Evolutionary conservation across 1,284 basidiomycete species (phyloP).

Genomic region (Microbotryum violaceum): DNA sequence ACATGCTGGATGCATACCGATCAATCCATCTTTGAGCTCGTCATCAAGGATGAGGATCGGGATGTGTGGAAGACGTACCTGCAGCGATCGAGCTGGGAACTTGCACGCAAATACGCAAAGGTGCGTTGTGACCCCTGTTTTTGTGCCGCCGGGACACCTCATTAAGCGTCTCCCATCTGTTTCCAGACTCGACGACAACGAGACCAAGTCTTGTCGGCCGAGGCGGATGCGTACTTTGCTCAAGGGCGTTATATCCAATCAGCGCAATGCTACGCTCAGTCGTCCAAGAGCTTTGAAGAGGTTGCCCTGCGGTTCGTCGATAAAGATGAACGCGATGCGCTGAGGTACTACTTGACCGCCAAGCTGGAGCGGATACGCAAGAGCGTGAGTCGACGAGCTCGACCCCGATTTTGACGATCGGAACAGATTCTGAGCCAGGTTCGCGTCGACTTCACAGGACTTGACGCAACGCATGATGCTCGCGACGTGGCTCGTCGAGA

Average conservation of each 20-base stretch:
- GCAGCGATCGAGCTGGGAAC: constrained; percentile 64
- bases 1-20: constrained; percentile 96
- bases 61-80: constrained; percentile 93
- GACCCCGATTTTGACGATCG: neutral
- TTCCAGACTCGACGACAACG: constrained; percentile 69
- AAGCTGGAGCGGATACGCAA: constrained; percentile 74
- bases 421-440: too few relatives aligned
- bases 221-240: constrained; percentile 76
- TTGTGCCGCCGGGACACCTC: neutral
- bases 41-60: constrained; percentile 77
- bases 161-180: neutral
- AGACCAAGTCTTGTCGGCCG: constrained; percentile 72
- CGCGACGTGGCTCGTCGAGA: constrained; percentile 96
- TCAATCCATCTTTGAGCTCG: constrained; percentile 80
- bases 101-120: constrained; percentile 73
- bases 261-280: constrained; percentile 84
- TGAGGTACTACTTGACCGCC: constrained; percentile 82
- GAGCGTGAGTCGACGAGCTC: constrained; percentile 49
- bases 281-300: constrained; percentile 82
- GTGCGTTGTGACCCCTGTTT: constrained; percentile 43
- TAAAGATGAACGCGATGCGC: constrained; percentile 79
- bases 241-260: constrained; percentile 80
- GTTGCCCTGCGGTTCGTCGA: constrained; percentile 87
- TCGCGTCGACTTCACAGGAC: constrained; percentile 51
- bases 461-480: constrained; percentile 93